These are phyloP conservation scores for Globisporangium cederbergense DNA, from an alignment of 352 stramenopile species.

Conservation along the genomic window DNA sequence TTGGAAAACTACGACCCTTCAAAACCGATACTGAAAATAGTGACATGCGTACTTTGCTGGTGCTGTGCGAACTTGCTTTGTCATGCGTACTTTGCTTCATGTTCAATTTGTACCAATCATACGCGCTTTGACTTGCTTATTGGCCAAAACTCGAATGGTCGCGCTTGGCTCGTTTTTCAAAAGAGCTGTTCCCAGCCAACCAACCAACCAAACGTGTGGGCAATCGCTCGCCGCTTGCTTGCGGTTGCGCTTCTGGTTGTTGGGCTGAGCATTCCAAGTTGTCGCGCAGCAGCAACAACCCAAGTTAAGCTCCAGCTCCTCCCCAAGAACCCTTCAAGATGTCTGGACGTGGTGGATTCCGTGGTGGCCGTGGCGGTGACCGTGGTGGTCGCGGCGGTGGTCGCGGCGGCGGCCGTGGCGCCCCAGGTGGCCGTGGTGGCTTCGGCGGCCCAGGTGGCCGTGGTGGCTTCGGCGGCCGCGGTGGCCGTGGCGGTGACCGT, in stretches of 20 bases:
- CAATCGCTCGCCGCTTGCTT: background rate
- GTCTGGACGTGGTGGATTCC: conserved; percentile 24
- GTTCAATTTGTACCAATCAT: no score
- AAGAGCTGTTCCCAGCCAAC: no score
- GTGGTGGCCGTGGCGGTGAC: conserved; percentile 45
- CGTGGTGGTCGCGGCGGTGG: conserved; percentile 51
- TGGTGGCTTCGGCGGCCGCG: conserved; percentile 40
- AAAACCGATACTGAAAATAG: no score
- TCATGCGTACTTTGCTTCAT: no score
- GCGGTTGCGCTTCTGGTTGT: background rate
- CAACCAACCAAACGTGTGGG: background rate
- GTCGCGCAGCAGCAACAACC: conserved; percentile 11
- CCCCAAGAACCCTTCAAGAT: conserved; percentile 10
- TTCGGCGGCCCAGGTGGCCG: conserved; percentile 38
- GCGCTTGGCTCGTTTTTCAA: no score
- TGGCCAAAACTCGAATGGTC: no score
- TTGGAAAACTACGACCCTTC: no score
- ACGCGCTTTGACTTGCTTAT: no score
- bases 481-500: conserved; percentile 36
- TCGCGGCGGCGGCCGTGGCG: conserved; percentile 36
- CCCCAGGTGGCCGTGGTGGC: conserved; percentile 34
- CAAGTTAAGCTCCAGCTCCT: conserved; percentile 13
- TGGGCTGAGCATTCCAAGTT: background rate
- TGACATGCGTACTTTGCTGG: no score
- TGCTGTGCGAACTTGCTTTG: no score